Evolutionary conservation across 345 rosid species (phyloP).

Genomic region (Aquilaria malaccensis): DNA sequence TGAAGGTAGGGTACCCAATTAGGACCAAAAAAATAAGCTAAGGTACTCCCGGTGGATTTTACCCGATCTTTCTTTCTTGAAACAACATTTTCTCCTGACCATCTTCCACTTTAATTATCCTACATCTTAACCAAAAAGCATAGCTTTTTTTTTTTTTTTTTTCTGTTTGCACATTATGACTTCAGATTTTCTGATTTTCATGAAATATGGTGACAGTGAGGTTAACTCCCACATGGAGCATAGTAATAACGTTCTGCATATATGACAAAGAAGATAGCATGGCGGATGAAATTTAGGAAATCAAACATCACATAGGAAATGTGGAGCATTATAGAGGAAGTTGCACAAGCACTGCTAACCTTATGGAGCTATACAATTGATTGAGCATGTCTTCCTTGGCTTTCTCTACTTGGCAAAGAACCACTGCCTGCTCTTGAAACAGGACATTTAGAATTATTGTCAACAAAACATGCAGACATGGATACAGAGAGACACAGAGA

Average conservation of each 20-base stretch:
- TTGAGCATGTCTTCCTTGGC: constrained; percentile 98
- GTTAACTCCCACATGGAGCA: neutral
- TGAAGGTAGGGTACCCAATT: no score
- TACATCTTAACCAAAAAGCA: no score
- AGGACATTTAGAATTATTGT: constrained; percentile 12
- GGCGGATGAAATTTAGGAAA: neutral
- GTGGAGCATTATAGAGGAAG: neutral
- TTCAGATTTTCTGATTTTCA: no score
- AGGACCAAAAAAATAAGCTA: no score
- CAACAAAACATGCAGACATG: constrained; percentile 1
- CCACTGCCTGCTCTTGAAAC: constrained; percentile 69
- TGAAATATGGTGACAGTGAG: no score
- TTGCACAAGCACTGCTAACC: constrained; percentile 32
- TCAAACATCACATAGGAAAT: neutral
- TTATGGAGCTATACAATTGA: constrained; percentile 82
- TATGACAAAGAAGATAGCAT: no score
- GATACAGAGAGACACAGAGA: neutral
- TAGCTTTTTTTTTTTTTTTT: no score
- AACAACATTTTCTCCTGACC: no score
- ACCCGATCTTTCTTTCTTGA: no score
- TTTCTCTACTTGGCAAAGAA: constrained; percentile 99
- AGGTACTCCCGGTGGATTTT: no score
- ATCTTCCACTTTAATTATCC: no score
- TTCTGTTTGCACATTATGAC: no score
- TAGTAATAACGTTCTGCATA: neutral